phyloP scores from a whole-genome alignment of 805 yeast genomes.

The Debaryomyces castellii region DNA sequence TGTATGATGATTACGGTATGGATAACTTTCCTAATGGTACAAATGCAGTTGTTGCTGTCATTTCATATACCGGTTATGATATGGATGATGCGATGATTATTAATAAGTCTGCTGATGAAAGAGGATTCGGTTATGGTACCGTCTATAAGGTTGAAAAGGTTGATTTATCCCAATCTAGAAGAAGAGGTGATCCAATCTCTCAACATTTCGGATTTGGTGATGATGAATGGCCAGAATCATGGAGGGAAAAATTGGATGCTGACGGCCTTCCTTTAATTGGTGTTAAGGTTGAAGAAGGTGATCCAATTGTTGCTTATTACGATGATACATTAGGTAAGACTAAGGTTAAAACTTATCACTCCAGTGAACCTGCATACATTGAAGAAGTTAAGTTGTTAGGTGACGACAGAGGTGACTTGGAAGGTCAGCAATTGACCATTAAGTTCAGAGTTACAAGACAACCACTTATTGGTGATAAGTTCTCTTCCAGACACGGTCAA shows the following conservation, averaged over 20 bases:
- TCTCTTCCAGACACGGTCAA: conserved; percentile 97
- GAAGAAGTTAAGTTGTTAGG: conserved; percentile 93
- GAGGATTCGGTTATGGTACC: conserved; percentile 97
- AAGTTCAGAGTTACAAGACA: conserved; percentile 89
- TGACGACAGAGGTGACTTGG: conserved; percentile 72
- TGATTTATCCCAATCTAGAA: conserved; percentile 72
- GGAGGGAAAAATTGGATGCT: conserved; percentile 84
- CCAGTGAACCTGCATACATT: conserved; percentile 90
- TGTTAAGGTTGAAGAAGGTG: conserved; percentile 86
- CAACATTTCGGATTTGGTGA: conserved; percentile 93
- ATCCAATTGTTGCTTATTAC: conserved; percentile 88
- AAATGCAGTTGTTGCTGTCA: conserved; percentile 98
- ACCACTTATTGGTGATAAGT: conserved; percentile 96
- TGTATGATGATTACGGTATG: conserved; percentile 95
- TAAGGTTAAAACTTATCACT: conserved; percentile 88
- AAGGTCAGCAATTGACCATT: conserved; percentile 81
- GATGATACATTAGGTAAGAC: conserved; percentile 92
- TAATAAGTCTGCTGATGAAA: conserved; percentile 94
- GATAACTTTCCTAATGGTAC: conserved; percentile 98
- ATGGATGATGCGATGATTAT: conserved; percentile 99
- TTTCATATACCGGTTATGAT: conserved; percentile 98
- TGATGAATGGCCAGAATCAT: conserved; percentile 88
- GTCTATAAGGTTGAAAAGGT: conserved; percentile 93
- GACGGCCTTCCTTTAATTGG: conserved; percentile 95
- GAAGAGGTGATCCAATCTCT: conserved; percentile 91